Base-by-base conservation (phyloP, 2,329 filamentous ascomycete species). In the Thelonectria discophora region DNA sequence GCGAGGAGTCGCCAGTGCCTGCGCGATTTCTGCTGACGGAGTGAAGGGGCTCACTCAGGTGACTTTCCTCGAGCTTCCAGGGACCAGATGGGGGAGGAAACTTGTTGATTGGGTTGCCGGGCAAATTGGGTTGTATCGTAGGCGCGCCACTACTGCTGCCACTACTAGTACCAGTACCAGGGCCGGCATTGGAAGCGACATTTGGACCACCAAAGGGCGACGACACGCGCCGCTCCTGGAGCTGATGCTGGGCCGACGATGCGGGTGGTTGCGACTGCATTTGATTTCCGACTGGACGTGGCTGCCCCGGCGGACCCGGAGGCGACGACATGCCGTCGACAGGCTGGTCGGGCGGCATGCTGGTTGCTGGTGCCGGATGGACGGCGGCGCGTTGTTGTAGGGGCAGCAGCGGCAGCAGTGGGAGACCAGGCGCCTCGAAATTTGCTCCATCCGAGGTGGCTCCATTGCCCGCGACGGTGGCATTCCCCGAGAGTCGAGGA, bases 51-150 rank as follows among this genome's bases (percentile, higher is more conserved):
- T 84, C 80, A 1, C 80, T 74, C 37, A 87, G 75, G 60, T 84
- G 79, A 10, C 85, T 87, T 72, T 86, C 84, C 64, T 86, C 79
- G 6, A 84, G 72, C 51, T 81, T 84, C 84, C 85, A 87, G 17
- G 77, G 76, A 0, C 79, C 80, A n/a, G 76, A 73, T 1, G 78
- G 79, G 1, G 78, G 79, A 24, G 79, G 78, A 3, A 82, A 74
- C 27, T 69, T 76, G 34, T 80, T 78, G 8, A 80, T 72, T 10
- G 79, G 77, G 42, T 80, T 81, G 21, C 65, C 67, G 40, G 52
- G 58, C 47, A 73, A 66, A 24, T 65, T 67, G 24, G 67, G 66
- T 30, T 65, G 62, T 37, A 73, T 55, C 55, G 72, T 63, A 5
- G 60, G 60, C 27, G 60, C 46, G 13, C 57, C 53, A 51, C 55